Conservation (phyloP, 2,329 filamentous ascomycete genomes). For the Nigrospora osmanthi region DNA sequence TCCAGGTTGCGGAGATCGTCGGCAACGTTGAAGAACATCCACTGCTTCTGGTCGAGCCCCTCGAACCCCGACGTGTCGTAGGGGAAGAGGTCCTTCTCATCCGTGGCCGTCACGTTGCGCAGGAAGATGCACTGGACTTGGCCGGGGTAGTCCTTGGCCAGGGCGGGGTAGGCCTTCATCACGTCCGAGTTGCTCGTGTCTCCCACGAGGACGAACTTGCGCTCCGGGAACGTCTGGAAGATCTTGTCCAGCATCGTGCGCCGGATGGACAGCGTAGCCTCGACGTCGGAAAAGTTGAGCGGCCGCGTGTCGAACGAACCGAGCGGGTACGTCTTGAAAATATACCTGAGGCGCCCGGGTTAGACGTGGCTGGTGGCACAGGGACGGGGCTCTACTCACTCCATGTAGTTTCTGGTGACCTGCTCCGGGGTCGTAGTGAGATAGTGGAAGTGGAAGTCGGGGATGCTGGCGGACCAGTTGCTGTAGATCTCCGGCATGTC, state of each 20-base stretch:
- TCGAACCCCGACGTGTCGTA: conserved; percentile 70
- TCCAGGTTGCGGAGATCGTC: conserved; percentile 62
- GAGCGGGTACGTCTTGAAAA: conserved; percentile 69
- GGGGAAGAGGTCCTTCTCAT: conserved; percentile 59
- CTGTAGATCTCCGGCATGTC: conserved; percentile 76
- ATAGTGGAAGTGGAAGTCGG: conserved; percentile 72
- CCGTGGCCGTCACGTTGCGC: conserved; percentile 66
- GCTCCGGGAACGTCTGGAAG: conserved; percentile 66
- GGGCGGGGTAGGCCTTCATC: conserved; percentile 55
- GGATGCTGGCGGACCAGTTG: conserved; percentile 62
- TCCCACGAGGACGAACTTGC: conserved; percentile 69
- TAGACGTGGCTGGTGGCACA: not conserved
- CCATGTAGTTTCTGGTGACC: conserved; percentile 70
- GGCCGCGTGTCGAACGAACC: conserved; percentile 73
- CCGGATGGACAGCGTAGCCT: conserved; percentile 64
- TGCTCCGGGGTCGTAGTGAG: conserved; percentile 76
- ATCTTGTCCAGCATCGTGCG: conserved; percentile 62
- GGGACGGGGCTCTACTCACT: conserved; percentile 24
- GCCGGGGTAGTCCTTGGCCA: conserved; percentile 58
- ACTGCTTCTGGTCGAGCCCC: conserved; percentile 54
- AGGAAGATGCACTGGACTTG: conserved; percentile 74
- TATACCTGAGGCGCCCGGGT: conserved; percentile 36
- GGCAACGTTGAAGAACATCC: conserved; percentile 73
- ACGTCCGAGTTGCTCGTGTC: conserved; percentile 73
- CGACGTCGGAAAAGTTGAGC: conserved; percentile 70